A percentile compares a stretch with the other conserved stretches of the same genome.
phyloP scores from a whole-genome alignment of 371 early-diverging fungal species.

The Lichtheimia corymbifera region DNA sequence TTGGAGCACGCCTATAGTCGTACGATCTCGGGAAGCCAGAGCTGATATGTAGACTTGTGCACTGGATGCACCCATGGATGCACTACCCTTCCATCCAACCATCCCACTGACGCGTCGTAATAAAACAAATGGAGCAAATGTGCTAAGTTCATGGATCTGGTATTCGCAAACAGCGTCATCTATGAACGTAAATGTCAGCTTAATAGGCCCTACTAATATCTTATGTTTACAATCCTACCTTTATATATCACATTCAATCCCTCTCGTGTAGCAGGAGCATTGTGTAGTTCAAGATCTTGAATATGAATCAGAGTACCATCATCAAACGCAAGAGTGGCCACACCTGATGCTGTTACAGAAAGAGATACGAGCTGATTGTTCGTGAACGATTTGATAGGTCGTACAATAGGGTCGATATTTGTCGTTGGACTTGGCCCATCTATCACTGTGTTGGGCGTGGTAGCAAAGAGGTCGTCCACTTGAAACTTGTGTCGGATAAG shows the following conservation, averaged over 20 bases:
- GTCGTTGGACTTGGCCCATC: background rate
- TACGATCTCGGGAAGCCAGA: background rate
- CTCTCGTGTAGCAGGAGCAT: background rate
- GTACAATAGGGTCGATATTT: background rate
- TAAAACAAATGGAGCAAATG: slow-evolving; percentile 5
- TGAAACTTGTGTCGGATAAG: slow-evolving; percentile 10
- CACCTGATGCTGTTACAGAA: slow-evolving; percentile 10
- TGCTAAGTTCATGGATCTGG: background rate
- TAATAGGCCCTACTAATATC: background rate
- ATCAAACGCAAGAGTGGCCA: slow-evolving; percentile 7
- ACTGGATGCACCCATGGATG: background rate
- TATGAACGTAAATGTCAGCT: background rate
- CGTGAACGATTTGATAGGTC: background rate
- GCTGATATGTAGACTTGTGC: background rate
- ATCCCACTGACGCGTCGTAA: background rate
- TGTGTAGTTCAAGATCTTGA: slow-evolving; percentile 11
- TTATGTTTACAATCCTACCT: slow-evolving; percentile 1
- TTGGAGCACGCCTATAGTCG: background rate
- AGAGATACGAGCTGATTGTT: slow-evolving; percentile 3
- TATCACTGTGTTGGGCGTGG: background rate
- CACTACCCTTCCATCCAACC: background rate
- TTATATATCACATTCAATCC: background rate
- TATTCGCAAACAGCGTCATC: slow-evolving; percentile 7
- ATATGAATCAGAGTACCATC: slow-evolving; percentile 11
- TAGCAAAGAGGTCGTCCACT: background rate